Conservation (phyloP, 495 filamentous ascomycete species). For the Penicillium diatomitis region DNA sequence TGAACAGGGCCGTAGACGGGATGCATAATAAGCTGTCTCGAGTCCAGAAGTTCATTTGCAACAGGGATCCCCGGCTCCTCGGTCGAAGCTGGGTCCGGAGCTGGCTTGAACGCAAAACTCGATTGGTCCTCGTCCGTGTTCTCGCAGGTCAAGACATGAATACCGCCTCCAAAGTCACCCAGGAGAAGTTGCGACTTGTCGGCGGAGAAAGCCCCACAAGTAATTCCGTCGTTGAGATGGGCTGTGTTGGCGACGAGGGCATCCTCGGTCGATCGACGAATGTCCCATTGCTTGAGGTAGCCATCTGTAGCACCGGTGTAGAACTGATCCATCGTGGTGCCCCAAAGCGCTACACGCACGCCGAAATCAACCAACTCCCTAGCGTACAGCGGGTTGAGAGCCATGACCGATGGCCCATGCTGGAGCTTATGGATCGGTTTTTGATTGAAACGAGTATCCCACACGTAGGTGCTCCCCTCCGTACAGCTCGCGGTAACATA, state of each 20-base stretch:
- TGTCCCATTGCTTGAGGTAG: constrained; percentile 76
- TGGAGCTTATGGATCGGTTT: constrained; percentile 53
- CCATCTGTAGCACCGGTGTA: constrained; percentile 93
- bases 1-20: constrained; percentile 35
- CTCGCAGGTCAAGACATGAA: constrained; percentile 54
- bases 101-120: constrained; percentile 16
- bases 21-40: constrained; percentile 31
- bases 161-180: constrained; percentile 64
- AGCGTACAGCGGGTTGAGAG: constrained; percentile 43
- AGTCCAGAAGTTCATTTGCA: constrained; percentile 21
- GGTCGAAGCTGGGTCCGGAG: constrained; percentile 4
- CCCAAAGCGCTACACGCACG: constrained; percentile 76
- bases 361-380: constrained; percentile 70
- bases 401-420: constrained; percentile 62
- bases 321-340: constrained; percentile 53
- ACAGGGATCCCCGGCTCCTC: constrained; percentile 17
- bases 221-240: constrained; percentile 39
- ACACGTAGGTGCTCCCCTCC: constrained; percentile 72
- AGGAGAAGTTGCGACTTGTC: constrained; percentile 64
- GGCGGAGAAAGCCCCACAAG: constrained; percentile 59
- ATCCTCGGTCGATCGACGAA: constrained; percentile 49
- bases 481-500: constrained; percentile 81
- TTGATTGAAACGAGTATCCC: constrained; percentile 58
- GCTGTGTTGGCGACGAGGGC: constrained; percentile 54
- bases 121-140: constrained; percentile 13